A percentile compares a stretch with the other conserved stretches of the same genome.
phyloP scores from a whole-genome alignment of 495 filamentous ascomycete genomes.

The Daldinia vernicosa region DNA sequence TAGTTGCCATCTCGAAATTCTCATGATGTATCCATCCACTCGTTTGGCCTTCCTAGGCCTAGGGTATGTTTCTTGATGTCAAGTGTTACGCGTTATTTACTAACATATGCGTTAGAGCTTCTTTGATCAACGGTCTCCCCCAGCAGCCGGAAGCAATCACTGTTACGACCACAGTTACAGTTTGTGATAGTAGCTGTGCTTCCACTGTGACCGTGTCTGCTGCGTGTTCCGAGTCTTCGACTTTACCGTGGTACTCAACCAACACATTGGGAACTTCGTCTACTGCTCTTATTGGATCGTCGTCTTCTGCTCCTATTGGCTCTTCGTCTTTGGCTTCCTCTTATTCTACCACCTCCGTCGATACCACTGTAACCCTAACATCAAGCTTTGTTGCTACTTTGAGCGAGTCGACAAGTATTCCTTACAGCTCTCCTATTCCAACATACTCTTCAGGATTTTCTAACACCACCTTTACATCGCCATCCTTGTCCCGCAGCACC shows the following conservation, averaged over 20 bases:
- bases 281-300: conserved; percentile 9
- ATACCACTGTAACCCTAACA: conserved; percentile 14
- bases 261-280: conserved; percentile 21
- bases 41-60: conserved; percentile 40
- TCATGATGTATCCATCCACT: conserved; percentile 34
- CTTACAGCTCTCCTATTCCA: conserved; percentile 6
- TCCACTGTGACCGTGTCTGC: conserved; percentile 42
- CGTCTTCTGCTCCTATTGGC: conserved; percentile 4
- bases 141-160: conserved; percentile 33
- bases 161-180: conserved; percentile 42
- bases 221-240: conserved; percentile 30
- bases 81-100: neutral
- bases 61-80: conserved; percentile 25
- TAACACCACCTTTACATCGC: neutral
- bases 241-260: conserved; percentile 29
- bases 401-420: conserved; percentile 13
- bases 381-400: conserved; percentile 15
- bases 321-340: conserved; percentile 9
- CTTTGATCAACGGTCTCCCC: conserved; percentile 25
- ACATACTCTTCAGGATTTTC: neutral
- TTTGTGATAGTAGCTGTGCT: conserved; percentile 39
- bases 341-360: conserved; percentile 1
- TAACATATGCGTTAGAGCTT: conserved; percentile 34
- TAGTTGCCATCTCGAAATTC: conserved; percentile 6
- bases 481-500: conserved; percentile 8